Evolutionary conservation across 2,329 filamentous ascomycete genomes (phyloP), one percentile per base, ranked within the genome.

Genomic region (Phaeosphaeriaceae sp.): DNA sequence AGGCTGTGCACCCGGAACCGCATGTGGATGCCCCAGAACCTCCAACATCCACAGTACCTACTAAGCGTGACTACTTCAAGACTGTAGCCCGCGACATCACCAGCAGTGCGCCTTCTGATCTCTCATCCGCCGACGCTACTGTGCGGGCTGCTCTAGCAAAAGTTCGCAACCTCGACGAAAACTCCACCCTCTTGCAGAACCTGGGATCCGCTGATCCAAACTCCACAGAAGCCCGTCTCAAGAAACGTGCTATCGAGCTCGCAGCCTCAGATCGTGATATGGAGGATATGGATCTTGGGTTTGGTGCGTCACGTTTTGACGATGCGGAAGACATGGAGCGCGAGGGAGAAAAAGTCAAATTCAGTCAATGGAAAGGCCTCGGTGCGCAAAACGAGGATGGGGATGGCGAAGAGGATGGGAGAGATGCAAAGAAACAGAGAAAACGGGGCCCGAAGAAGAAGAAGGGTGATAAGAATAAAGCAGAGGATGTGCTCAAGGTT

Each of bases 211-310:
- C 45, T 4, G 52, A 64, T 17, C 50, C 57, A 11, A 60, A 61
- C 5, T 84, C 84, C 1, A 83, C 86, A 53, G 83, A 87, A 54
- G 86, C 86, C 41, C 86, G 88, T 6, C 84, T 87, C 42, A 87
- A 85, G 71, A 77, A 74, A 46, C 76, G 76, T 6, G 76, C 76
- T 11, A 87, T 84, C 58, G 88, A 97, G 78, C 79, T 97, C 51
- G 84, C 79, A 8, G 77, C 76, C n/a, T 75, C 86, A 46, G 88
- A 89, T 60, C 84, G 92, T 39, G 93, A 97, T 69, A 85, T 92
- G 39, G 87, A 93, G 48, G 93, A 99, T 74, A 83, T 99, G 76
- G 94, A 99, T 67, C 84, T 97, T 80, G 93, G 92, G 52, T 97
- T 99, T 67, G 94, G 94, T 28, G 90, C 87, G 16, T 94, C 88